Evolutionary conservation across 2,329 filamentous ascomycete species (phyloP).

Genomic region (Aspergillus tanneri): DNA sequence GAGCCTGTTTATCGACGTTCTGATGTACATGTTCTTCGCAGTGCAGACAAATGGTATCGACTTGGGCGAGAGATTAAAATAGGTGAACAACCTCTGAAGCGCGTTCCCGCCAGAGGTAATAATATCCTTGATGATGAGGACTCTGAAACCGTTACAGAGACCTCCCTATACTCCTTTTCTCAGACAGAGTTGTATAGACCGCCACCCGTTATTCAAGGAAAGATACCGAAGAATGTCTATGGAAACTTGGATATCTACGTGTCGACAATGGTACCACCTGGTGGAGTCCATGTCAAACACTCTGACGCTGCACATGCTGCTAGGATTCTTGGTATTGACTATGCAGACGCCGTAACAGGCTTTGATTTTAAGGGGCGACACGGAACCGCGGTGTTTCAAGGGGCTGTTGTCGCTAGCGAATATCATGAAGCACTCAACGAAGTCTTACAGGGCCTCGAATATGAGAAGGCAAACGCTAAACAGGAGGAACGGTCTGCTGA

Average conservation of each 20-base stretch:
- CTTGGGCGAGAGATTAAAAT: conserved; percentile 75
- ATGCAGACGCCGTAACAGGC: conserved; percentile 83
- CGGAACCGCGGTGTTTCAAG: conserved; percentile 78
- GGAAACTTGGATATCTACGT: conserved; percentile 65
- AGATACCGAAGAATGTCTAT: conserved; percentile 63
- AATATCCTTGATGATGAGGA: conserved; percentile 37
- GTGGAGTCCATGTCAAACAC: conserved; percentile 58
- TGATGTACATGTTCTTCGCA: conserved; percentile 76
- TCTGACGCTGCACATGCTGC: conserved; percentile 68
- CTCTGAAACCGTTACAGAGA: conserved; percentile 55
- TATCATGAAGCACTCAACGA: conserved; percentile 69
- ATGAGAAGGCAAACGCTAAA: conserved; percentile 64
- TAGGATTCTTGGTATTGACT: conserved; percentile 74
- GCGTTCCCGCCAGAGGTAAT: conserved; percentile 54
- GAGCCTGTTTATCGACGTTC: conserved; percentile 79
- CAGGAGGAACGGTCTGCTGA: conserved; percentile 53
- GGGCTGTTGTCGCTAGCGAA: conserved; percentile 72
- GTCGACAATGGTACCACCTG: conserved; percentile 62
- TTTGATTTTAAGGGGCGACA: conserved; percentile 84
- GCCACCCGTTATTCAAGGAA: conserved; percentile 71
- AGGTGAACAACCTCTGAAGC: conserved; percentile 80
- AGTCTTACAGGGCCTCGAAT: conserved; percentile 66
- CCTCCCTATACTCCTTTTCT: conserved; percentile 55
- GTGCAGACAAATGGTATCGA: conserved; percentile 86
- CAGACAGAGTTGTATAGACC: conserved; percentile 72